Conservation (phyloP, 148 eudicot species). For the Silene conica region DNA sequence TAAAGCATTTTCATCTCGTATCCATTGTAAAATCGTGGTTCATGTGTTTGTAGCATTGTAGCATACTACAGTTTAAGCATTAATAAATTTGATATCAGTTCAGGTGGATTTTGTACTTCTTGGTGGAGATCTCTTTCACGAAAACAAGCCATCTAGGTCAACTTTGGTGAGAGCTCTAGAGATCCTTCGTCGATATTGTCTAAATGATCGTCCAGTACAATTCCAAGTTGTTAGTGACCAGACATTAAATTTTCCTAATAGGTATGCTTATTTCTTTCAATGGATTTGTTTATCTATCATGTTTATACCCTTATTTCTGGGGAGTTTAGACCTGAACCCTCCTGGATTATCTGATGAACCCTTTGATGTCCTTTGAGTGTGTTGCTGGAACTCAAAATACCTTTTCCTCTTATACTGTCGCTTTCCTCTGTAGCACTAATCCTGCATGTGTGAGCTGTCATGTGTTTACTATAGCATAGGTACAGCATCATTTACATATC, state of each 20-base stretch:
- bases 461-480: neutral
- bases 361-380: neutral
- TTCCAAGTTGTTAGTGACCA: constrained; percentile 99
- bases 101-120: constrained; percentile 96
- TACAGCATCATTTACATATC: neutral
- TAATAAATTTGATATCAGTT: neutral
- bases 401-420: neutral
- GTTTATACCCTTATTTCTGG: neutral
- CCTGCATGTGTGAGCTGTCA: neutral
- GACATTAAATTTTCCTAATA: constrained; percentile 86
- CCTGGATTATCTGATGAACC: neutral
- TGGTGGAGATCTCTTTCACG: constrained; percentile 98
- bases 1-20: constrained; percentile 7
- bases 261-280: constrained; percentile 33
- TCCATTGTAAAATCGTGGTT: neutral
- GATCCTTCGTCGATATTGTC: constrained; percentile 90
- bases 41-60: neutral
- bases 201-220: constrained; percentile 89
- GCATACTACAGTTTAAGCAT: neutral
- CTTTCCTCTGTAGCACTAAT: neutral
- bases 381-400: neutral
- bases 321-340: constrained; percentile 1
- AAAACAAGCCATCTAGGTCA: constrained; percentile 93
- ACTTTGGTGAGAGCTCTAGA: constrained; percentile 88
- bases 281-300: neutral